These are phyloP conservation scores for Amanita pseudoporphyria DNA, from an alignment of 768 basidiomycete species.

Conservation along the genomic window DNA sequence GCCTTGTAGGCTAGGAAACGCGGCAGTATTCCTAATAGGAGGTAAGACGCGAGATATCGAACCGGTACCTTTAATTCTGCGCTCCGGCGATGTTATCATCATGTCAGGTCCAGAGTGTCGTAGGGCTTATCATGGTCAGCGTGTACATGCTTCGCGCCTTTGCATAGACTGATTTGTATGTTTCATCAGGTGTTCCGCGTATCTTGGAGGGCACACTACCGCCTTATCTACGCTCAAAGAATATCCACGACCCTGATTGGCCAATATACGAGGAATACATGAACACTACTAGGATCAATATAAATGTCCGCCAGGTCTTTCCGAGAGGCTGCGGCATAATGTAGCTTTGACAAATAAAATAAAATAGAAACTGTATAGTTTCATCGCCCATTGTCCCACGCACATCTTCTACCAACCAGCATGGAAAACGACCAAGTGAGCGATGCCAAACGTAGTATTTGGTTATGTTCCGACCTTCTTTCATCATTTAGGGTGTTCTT, in stretches of 20 bases:
- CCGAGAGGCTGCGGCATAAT: slow-evolving; percentile 52
- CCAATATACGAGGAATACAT: slow-evolving; percentile 54
- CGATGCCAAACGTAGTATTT: slow-evolving; percentile 10
- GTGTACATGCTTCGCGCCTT: not conserved
- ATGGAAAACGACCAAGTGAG: slow-evolving; percentile 92
- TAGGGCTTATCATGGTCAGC: slow-evolving; percentile 86
- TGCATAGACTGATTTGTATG: not conserved
- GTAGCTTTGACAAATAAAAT: not conserved
- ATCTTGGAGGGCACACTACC: slow-evolving; percentile 80
- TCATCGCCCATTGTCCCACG: slow-evolving; percentile 26
- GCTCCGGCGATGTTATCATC: slow-evolving; percentile 86
- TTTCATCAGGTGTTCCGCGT: slow-evolving; percentile 66
- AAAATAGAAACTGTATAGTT: slow-evolving; percentile 26
- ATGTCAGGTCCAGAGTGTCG: slow-evolving; percentile 87
- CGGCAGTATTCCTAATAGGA: slow-evolving; percentile 86
- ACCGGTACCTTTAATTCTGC: slow-evolving; percentile 75
- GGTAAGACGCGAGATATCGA: slow-evolving; percentile 65
- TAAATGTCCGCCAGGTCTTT: slow-evolving; percentile 88
- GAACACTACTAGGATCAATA: slow-evolving; percentile 66
- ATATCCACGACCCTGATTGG: slow-evolving; percentile 36
- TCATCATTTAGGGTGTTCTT: slow-evolving; percentile 69
- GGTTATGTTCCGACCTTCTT: slow-evolving; percentile 4
- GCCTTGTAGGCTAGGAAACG: slow-evolving; percentile 65
- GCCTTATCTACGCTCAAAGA: slow-evolving; percentile 32
- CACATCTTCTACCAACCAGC: slow-evolving; percentile 21